phyloP scores from a whole-genome alignment of 768 basidiomycete species.

The Tulasnella sp. region DNA sequence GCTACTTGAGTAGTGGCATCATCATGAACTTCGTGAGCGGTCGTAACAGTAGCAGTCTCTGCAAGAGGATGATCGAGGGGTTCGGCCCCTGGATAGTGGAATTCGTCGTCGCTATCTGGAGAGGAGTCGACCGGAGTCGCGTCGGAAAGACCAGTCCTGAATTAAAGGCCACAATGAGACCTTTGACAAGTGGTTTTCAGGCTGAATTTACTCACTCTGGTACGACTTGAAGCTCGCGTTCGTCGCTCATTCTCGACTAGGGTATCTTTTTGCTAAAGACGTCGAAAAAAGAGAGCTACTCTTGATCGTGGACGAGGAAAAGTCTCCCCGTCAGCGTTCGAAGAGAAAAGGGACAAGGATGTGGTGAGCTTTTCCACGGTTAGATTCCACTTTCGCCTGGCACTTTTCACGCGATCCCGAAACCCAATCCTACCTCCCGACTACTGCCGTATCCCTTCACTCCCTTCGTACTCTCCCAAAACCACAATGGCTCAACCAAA shows the following conservation, averaged over 20 bases:
- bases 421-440: neutral
- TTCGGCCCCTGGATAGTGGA: constrained; percentile 19
- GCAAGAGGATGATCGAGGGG: constrained; percentile 6
- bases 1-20: neutral
- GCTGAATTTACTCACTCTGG: neutral
- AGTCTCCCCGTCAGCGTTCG: neutral
- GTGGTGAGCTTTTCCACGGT: constrained; percentile 10
- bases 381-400: neutral
- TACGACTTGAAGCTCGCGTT: neutral
- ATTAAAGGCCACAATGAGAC: neutral
- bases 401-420: constrained; percentile 2
- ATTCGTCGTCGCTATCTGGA: constrained; percentile 17
- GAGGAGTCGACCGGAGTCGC: neutral
- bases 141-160: neutral
- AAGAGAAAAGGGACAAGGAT: neutral
- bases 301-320: neutral
- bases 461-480: neutral
- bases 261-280: neutral
- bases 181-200: neutral
- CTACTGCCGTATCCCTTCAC: neutral
- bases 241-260: neutral
- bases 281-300: neutral
- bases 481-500: neutral
- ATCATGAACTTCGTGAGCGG: neutral
- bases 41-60: neutral